Base-by-base conservation (phyloP, 2,329 filamentous ascomycete genomes). In the Knoxdaviesia capensis region DNA sequence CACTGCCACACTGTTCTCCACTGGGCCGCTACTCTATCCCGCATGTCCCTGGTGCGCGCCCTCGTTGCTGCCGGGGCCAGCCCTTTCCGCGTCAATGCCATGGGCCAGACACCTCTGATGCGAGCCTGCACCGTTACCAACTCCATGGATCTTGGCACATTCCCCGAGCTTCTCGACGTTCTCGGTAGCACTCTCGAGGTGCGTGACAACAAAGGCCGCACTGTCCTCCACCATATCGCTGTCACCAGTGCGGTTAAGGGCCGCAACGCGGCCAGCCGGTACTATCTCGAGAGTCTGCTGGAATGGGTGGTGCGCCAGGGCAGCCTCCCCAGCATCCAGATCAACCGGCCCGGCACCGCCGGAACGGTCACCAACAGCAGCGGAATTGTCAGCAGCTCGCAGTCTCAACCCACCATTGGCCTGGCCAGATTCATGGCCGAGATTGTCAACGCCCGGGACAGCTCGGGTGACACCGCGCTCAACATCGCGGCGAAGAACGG, bases 191-290 rank as follows among this genome's bases (percentile, higher is more conserved):
- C 88, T 0, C 92, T 98, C 47, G 87, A 96, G 50, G 76, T 93
- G 37, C 73, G 85, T 28, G 90, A 98, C 56, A 75, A 82, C 38
- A 86, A 86, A 57, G 87, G 87, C 6, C 72, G 90, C 34, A 96
- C 88, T 0, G 86, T 96, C 9, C 65, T 98, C 29, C 90, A 98
- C 54, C 90, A 98, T 54, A 96, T 98, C 51, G 87, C 90, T 5
- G 77, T 96, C 33, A 92, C 90, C 10, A 94, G 87, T 47, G 90
- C 87, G 6, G 90, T 96, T 52, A 94, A 94, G 55, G 88, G 88
- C 6, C 77, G 90, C 40, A 87, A 84, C 44, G 77, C 84, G 36
- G 88, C 90, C 28, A 93, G 86, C 55, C 83, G 88, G 49, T 94
- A 96, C 56, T 98, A 98, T 52, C 73, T 98, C 2, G 90, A 98